Percentiles rank a stretch among this genome's conserved stretches.
Conservation (phyloP, 2,329 filamentous ascomycete species). For the Diplodia corticola region DNA sequence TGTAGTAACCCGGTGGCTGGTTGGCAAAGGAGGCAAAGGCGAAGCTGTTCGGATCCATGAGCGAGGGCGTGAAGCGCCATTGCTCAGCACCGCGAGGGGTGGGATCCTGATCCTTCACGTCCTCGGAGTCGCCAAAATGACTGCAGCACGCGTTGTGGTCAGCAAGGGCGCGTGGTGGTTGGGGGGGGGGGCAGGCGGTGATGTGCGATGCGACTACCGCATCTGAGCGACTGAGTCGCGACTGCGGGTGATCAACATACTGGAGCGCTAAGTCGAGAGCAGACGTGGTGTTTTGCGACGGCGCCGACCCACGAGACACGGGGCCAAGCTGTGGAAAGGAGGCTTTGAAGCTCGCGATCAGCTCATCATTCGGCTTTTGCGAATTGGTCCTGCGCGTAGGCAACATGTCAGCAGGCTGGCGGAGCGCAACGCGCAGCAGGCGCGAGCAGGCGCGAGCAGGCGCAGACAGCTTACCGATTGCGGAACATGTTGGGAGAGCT, state of each 20-base stretch:
- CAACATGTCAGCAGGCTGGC: slow-evolving; percentile 17
- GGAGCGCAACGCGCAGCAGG: slow-evolving; percentile 5
- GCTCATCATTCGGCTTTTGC: slow-evolving; percentile 82
- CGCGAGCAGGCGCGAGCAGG: background rate
- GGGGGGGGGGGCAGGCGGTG: background rate
- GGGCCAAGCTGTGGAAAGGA: slow-evolving; percentile 70
- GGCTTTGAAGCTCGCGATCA: slow-evolving; percentile 81
- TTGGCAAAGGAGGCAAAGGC: slow-evolving; percentile 77
- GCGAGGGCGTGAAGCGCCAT: slow-evolving; percentile 85
- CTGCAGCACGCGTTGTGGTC: slow-evolving; percentile 32
- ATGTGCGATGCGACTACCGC: slow-evolving; percentile 21
- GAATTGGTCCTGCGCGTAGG: slow-evolving; percentile 63
- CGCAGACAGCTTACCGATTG: slow-evolving; percentile 43
- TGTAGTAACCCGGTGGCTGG: slow-evolving; percentile 81
- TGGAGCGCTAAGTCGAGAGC: slow-evolving; percentile 48
- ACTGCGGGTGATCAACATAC: slow-evolving; percentile 39
- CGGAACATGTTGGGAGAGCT: slow-evolving; percentile 47
- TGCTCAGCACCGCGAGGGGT: slow-evolving; percentile 78
- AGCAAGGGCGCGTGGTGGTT: slow-evolving; percentile 5
- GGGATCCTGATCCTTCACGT: slow-evolving; percentile 74
- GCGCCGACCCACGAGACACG: slow-evolving; percentile 45
- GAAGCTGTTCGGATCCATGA: slow-evolving; percentile 83
- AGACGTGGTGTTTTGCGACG: slow-evolving; percentile 35
- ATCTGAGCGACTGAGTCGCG: slow-evolving; percentile 25
- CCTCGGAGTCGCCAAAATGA: slow-evolving; percentile 48